phyloP scores from a whole-genome alignment of 2,329 filamentous ascomycete species.

The Ophiostoma montium region DNA sequence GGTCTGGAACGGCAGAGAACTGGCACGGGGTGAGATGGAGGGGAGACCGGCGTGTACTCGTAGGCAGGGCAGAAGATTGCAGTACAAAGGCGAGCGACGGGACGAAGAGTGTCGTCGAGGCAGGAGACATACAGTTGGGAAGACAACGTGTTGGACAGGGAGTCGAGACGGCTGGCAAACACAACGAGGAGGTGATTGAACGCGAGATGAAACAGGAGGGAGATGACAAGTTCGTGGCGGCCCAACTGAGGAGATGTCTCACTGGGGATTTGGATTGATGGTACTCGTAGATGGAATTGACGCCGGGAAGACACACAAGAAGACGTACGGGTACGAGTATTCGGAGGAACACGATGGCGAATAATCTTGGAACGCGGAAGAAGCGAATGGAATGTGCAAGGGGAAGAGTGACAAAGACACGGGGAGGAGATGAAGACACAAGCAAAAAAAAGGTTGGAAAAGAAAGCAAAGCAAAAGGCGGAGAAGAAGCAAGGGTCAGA shows the following conservation, averaged over 20 bases:
- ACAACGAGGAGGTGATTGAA: not conserved
- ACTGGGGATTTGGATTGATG: not conserved
- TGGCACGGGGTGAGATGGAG: not conserved
- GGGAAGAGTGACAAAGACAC: not conserved
- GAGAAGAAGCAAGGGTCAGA: constrained; percentile 2
- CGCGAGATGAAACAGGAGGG: not conserved
- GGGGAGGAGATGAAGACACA: not conserved
- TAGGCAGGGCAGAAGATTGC: no score
- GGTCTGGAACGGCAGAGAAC: no score
- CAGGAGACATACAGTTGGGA: not conserved
- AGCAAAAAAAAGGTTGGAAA: not conserved
- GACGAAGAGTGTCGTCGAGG: no score
- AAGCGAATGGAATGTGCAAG: not conserved
- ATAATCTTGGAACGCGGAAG: not conserved
- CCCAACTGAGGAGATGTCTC: not conserved
- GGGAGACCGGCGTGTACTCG: no score
- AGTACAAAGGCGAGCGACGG: no score
- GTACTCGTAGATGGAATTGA: not conserved
- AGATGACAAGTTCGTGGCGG: not conserved
- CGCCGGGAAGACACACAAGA: not conserved
- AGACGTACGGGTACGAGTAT: not conserved
- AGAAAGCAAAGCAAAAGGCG: not conserved
- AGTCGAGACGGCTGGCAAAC: not conserved
- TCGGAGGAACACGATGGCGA: not conserved
- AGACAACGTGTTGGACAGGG: not conserved